Base-by-base conservation (phyloP, 2,329 filamentous ascomycete genomes). In the Penicillium sp. region DNA sequence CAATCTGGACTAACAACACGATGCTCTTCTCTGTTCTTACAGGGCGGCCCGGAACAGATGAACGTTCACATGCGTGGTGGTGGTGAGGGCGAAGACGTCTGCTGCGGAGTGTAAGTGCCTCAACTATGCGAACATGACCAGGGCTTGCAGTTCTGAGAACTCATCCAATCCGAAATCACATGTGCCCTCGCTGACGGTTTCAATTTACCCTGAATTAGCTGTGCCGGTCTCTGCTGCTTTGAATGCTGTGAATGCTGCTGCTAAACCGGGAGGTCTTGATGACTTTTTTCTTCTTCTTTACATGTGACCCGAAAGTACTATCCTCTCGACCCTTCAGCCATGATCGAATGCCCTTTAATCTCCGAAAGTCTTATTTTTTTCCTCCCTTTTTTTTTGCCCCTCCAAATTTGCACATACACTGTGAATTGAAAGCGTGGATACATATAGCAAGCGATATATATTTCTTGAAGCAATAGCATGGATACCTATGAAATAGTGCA, bases 161-260 rank as follows among this genome's bases (percentile, higher is more conserved):
- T 8, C 36, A 24, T 25, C n/a, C 2, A 9, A 36, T 9, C 35
- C 11, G 8, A 32, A 5, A 8, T 32, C 29, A 32, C 4, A 32
- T 32, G 29, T 32, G 18, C 18, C 18, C 18, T 18, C 18, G 18
- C 29, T 32, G 29, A 32, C 29, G 11, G 11, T 3, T 32, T 32
- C 29, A 3, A 32, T 11, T 32, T n/a, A 41, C 13, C 46, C 29
- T n/a, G n/a, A 4, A 27, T 33, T 42, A 50, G 50, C 39, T 53
- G 50, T 29, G 50, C 50, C 37, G 50, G 50, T 38, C 42, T 52
- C 35, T 50, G 47, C 29, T 52, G 50, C 42, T 50, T 52, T 35
- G 50, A 43, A 32, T 43, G 41, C 41, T 43, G 41, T 33, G 41
- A 43, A n/a, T 43, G 41, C 41, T 43, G 41, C 33, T 43, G 41